Conservation (phyloP, 345 rosid species). For the Salix arbutifolia region DNA sequence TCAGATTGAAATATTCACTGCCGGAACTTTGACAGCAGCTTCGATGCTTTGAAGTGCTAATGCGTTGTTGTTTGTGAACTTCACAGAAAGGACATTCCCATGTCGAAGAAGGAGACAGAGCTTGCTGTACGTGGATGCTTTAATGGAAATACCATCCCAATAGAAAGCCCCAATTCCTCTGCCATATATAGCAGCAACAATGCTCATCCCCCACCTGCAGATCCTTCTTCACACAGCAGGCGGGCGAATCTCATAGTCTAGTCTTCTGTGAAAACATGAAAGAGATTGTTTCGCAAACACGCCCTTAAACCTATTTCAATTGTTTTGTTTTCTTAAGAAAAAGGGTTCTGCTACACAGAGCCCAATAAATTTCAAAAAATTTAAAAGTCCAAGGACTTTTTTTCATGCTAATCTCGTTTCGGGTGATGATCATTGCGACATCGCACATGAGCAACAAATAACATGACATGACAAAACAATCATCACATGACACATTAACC, state of each 20-base stretch:
- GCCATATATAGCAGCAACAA: not conserved
- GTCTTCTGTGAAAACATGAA: not conserved
- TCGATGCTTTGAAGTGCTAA: not conserved
- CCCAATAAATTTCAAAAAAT: too few species aligned
- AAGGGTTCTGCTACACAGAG: too few species aligned
- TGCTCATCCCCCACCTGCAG: not conserved
- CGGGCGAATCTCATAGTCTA: not conserved
- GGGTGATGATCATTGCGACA: too few species aligned
- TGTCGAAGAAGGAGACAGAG: constrained; percentile 16
- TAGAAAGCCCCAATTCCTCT: constrained; percentile 16
- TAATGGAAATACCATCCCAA: constrained; percentile 29
- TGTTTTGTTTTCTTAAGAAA: too few species aligned
- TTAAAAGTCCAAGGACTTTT: too few species aligned
- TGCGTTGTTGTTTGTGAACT: constrained; percentile 20
- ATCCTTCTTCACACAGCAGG: constrained; percentile 6
- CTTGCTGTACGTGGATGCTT: constrained; percentile 19
- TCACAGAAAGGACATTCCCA: constrained; percentile 11
- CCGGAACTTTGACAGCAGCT: not conserved
- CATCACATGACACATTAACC: too few species aligned
- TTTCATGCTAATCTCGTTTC: too few species aligned
- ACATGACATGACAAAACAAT: too few species aligned
- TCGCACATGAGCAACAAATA: too few species aligned
- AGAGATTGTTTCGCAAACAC: too few species aligned
- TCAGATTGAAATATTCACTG: constrained; percentile 10
- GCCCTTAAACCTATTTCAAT: too few species aligned